Conservation (phyloP, 1,139 yeast species). For the Taiozyma sp. region DNA sequence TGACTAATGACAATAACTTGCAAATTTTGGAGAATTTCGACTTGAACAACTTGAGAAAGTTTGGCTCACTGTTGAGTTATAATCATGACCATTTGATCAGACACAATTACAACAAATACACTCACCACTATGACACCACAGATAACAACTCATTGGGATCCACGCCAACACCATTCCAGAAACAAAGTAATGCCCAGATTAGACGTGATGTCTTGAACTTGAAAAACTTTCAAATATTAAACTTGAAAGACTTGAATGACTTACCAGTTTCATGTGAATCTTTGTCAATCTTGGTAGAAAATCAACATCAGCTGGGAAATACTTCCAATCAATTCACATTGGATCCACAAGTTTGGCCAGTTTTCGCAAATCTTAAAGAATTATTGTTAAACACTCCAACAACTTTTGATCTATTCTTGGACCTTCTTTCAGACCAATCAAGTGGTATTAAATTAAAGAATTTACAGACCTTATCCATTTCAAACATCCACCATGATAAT, state of each 20-base stretch:
- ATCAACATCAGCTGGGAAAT: constrained; percentile 13
- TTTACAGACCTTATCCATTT: constrained; percentile 19
- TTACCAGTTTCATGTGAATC: constrained; percentile 19
- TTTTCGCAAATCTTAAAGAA: constrained; percentile 13
- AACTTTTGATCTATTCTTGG: constrained; percentile 16
- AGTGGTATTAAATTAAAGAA: constrained; percentile 8
- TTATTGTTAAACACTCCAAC: constrained; percentile 20
- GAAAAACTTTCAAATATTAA: constrained; percentile 20
- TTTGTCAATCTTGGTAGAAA: constrained; percentile 20
- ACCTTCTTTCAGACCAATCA: constrained; percentile 5
- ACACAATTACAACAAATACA: constrained; percentile 22
- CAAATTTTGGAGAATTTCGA: constrained; percentile 22
- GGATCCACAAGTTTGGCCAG: constrained; percentile 11
- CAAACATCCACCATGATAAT: constrained; percentile 18
- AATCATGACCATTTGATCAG: constrained; percentile 22
- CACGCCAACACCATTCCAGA: background rate
- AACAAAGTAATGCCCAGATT: constrained; percentile 9
- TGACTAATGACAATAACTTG: constrained; percentile 23
- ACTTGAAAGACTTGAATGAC: constrained; percentile 20
- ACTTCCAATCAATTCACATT: constrained; percentile 10
- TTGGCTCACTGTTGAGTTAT: constrained; percentile 21
- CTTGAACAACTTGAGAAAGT: constrained; percentile 22
- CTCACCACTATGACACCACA: constrained; percentile 13
- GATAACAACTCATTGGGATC: constrained; percentile 6
- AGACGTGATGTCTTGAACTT: constrained; percentile 19